Evolutionary conservation across 169 alveolate genomes (phyloP), one percentile per base, ranked within the genome.

Genomic region (Eimeria tenella): DNA sequence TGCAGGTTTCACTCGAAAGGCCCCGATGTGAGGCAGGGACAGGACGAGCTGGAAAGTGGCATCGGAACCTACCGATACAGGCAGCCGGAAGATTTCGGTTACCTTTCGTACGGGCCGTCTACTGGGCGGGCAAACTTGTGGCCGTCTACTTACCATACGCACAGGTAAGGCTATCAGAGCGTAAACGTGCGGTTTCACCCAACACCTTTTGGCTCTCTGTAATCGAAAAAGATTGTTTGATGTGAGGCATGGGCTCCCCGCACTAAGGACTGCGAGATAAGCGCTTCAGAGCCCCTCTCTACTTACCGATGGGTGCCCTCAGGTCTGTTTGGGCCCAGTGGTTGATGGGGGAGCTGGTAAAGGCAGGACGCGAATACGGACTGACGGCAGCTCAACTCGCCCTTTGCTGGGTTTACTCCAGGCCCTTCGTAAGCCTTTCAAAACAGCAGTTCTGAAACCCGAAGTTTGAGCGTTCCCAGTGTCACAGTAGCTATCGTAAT

Each of bases 271-370:
- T 58, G 68, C 19, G 19, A 17, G 68, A 3, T 17, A 17, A 11
- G 68, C 68, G 68, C 19, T 58, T 58, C 19, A 58, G 68, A 58
- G 68, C 21, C 19, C 19, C 19, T 7, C 50, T 52, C 42, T 74
- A 56, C 84, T 74, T 6, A 42, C 63, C 60, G 60, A 74, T 11
- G 63, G 5, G 19, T 50, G 6, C 3, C 25, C 15, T 17, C 52
- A 97, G 98, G 65, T 96, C 98, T 56, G 97, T 97, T 56, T 97
- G 98, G 98, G 96, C 96, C 50, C 98, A 97, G 84, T 97, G 97
- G 94, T 96, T 96, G 21, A 96, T 97, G 50, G 98, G 96, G 23
- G 98, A 97, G 89, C 95, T 97, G 71, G 60, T 97, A 83, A 97
- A 97, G 91, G 79, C 96, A 52, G 98, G 97, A 15, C 94, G 98